These are phyloP conservation scores for Alternaria metachromatica DNA, from an alignment of 2,329 filamentous ascomycete genomes.

Conservation along the genomic window DNA sequence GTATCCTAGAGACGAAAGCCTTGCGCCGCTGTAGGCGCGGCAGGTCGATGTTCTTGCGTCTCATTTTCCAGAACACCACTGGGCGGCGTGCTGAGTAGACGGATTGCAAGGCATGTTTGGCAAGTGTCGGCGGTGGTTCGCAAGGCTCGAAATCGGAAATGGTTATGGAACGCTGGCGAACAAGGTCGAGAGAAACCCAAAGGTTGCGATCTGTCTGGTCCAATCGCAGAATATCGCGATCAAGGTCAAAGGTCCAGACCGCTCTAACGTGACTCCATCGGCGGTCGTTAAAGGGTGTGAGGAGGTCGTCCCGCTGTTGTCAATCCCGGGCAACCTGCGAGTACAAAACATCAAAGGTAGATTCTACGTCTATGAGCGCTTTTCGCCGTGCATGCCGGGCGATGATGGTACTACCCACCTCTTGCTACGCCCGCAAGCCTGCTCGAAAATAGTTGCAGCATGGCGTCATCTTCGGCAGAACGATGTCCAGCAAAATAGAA, in stretches of 20 bases:
- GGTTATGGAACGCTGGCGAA: constrained; percentile 18
- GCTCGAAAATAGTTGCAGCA: constrained; percentile 13
- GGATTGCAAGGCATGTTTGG: constrained; percentile 10
- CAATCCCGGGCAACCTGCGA: constrained; percentile 8
- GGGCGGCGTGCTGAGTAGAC: constrained; percentile 2
- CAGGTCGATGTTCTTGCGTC: constrained; percentile 6
- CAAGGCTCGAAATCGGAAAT: constrained; percentile 21
- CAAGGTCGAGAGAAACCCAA: constrained; percentile 15
- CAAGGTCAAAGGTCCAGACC: constrained; percentile 21
- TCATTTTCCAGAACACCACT: constrained; percentile 11
- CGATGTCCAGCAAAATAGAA: constrained; percentile 18
- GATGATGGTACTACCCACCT: constrained; percentile 8
- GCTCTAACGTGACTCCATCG: constrained; percentile 3
- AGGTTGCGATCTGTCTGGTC: constrained; percentile 7
- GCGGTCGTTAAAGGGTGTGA: constrained; percentile 13
- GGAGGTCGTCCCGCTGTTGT: constrained; percentile 20
- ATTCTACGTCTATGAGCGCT: constrained; percentile 13
- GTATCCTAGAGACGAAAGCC: constrained; percentile 16
- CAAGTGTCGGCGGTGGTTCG: constrained; percentile 4
- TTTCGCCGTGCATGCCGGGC: neutral
- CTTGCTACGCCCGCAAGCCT: constrained; percentile 14
- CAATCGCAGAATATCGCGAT: constrained; percentile 17
- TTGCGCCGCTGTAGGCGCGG: constrained; percentile 14
- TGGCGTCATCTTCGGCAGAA: constrained; percentile 14
- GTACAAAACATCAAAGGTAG: constrained; percentile 18